These are phyloP conservation scores for Ocimum tenuiflorum DNA, from an alignment of 257 asterid genomes.

Conservation along the genomic window DNA sequence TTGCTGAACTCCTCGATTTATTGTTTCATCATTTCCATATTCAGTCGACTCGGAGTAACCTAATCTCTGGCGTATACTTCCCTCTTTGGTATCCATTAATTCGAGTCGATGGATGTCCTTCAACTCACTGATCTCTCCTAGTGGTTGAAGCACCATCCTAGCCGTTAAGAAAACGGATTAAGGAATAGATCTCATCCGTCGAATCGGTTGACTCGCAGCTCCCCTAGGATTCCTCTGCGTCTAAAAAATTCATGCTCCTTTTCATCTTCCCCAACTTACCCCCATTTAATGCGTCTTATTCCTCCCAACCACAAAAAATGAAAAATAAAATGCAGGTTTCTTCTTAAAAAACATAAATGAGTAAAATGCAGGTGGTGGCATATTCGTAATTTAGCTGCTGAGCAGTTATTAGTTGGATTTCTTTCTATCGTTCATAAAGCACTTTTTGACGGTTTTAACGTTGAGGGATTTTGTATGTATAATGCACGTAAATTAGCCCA, in stretches of 20 bases:
- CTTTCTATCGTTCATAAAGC: background rate
- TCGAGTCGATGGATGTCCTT: constrained; percentile 38
- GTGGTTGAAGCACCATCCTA: constrained; percentile 17
- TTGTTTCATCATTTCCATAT: background rate
- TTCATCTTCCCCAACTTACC: constrained; percentile 26
- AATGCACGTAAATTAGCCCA: constrained; percentile 17
- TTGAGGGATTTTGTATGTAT: constrained; percentile 13
- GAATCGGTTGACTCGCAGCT: constrained; percentile 25
- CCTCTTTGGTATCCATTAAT: constrained; percentile 20
- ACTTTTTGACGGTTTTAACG: constrained; percentile 42
- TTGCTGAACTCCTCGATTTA: constrained; percentile 15
- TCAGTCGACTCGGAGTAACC: constrained; percentile 26
- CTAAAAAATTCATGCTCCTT: constrained; percentile 23
- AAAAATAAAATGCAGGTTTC: too few relatives aligned
- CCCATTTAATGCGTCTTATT: constrained; percentile 13
- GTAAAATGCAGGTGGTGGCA: background rate
- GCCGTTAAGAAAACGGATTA: constrained; percentile 36
- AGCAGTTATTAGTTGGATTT: constrained; percentile 26
- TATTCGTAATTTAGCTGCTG: constrained; percentile 20
- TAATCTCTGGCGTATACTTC: constrained; percentile 30
- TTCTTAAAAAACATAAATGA: too few relatives aligned
- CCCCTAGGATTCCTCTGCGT: constrained; percentile 41
- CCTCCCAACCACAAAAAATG: constrained; percentile 5
- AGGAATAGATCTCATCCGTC: constrained; percentile 45
- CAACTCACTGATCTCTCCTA: constrained; percentile 4